Evolutionary conservation across 495 filamentous ascomycete species (phyloP).

Genomic region (Tetracladium setigerum): DNA sequence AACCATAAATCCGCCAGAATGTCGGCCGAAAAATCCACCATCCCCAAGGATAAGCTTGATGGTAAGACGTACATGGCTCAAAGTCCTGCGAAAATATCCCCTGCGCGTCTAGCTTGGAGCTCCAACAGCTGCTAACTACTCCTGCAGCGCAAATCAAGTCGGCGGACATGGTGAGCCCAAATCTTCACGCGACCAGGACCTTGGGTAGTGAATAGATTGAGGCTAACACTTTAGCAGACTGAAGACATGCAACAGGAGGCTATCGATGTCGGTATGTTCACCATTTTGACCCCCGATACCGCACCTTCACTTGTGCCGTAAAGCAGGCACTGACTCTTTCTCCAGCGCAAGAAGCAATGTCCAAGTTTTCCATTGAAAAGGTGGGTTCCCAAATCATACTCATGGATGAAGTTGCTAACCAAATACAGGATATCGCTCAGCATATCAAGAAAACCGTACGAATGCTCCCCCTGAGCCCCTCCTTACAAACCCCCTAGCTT

Average conservation of each 20-base stretch:
- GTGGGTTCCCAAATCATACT: conserved; percentile 30
- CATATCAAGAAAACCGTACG: conserved; percentile 90
- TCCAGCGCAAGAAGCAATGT: conserved; percentile 87
- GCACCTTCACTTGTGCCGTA: not conserved
- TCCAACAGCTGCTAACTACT: not conserved
- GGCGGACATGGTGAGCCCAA: conserved; percentile 77
- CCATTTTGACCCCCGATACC: not conserved
- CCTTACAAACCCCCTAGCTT: not conserved
- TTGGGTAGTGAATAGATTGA: not conserved
- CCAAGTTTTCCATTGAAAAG: conserved; percentile 90
- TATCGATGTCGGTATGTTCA: conserved; percentile 78
- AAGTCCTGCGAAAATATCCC: not conserved
- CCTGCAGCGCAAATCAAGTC: conserved; percentile 84
- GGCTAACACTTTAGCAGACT: conserved; percentile 44
- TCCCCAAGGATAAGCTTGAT: conserved; percentile 56
- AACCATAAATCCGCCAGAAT: conserved; percentile 25
- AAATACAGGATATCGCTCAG: conserved; percentile 79
- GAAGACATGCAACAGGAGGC: conserved; percentile 96
- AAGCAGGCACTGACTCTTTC: conserved; percentile 2
- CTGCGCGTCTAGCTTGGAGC: not conserved
- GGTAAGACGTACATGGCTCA: conserved; percentile 36
- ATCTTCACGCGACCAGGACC: not conserved
- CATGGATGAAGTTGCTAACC: conserved; percentile 1
- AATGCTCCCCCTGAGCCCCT: not conserved
- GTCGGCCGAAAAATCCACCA: conserved; percentile 40